Evolutionary conservation across 768 basidiomycete species (phyloP).

Genomic region (Suillus tomentosus): DNA sequence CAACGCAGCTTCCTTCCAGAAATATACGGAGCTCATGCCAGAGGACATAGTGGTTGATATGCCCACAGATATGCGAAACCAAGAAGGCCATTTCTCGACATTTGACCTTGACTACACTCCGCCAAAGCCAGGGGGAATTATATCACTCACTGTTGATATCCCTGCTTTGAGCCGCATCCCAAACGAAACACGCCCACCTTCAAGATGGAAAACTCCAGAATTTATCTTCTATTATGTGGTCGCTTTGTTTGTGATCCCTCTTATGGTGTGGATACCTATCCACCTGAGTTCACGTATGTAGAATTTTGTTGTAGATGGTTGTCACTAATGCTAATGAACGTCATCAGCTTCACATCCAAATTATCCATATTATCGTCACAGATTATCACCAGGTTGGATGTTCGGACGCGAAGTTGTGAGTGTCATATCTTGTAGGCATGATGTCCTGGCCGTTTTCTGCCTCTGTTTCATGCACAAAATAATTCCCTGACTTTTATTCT

Average conservation of each 20-base stretch:
- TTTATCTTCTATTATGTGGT: slow-evolving; percentile 76
- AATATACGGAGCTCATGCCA: slow-evolving; percentile 25
- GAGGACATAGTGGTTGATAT: slow-evolving; percentile 33
- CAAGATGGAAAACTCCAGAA: slow-evolving; percentile 81
- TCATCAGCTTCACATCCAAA: slow-evolving; percentile 71
- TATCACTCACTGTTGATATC: slow-evolving; percentile 56
- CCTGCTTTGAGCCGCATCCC: slow-evolving; percentile 41
- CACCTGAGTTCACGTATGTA: slow-evolving; percentile 73
- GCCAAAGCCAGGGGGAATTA: slow-evolving; percentile 34
- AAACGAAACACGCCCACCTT: slow-evolving; percentile 33
- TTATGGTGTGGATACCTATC: slow-evolving; percentile 79
- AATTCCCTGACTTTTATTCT: neutral
- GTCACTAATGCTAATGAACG: neutral
- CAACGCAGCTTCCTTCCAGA: neutral
- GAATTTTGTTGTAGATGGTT: slow-evolving; percentile 9
- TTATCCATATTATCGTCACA: slow-evolving; percentile 56
- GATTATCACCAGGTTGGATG: slow-evolving; percentile 78
- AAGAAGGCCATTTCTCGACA: slow-evolving; percentile 10
- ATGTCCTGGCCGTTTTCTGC: neutral
- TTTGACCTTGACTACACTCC: slow-evolving; percentile 21
- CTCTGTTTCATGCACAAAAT: slow-evolving; percentile 10
- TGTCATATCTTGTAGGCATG: slow-evolving; percentile 15
- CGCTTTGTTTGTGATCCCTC: slow-evolving; percentile 59
- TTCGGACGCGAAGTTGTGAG: slow-evolving; percentile 77
- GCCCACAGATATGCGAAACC: slow-evolving; percentile 37